Evolutionary conservation across 1,284 basidiomycete genomes (phyloP).

Genomic region (Tylopilus sp.): DNA sequence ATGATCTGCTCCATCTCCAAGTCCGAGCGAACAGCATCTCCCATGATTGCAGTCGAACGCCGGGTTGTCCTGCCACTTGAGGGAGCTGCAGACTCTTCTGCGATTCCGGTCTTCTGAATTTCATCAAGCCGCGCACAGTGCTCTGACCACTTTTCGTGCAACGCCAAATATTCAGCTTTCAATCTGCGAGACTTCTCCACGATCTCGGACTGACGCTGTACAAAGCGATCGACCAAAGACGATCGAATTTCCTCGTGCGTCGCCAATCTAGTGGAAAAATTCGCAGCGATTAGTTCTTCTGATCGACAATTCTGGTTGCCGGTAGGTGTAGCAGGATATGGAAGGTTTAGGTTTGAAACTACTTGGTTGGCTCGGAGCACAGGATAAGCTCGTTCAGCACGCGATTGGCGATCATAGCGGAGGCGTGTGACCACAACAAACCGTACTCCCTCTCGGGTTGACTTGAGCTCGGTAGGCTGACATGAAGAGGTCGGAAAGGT

Average conservation of each 20-base stretch:
- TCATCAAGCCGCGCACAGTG: slow-evolving; percentile 67
- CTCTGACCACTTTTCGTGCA: slow-evolving; percentile 67
- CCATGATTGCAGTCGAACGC: slow-evolving; percentile 64
- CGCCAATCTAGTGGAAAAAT: slow-evolving; percentile 35
- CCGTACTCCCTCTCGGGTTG: slow-evolving; percentile 53
- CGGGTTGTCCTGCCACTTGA: slow-evolving; percentile 62
- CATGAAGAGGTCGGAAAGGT: slow-evolving; percentile 11
- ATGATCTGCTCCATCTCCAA: slow-evolving; percentile 97
- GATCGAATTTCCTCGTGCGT: slow-evolving; percentile 41
- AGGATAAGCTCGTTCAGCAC: slow-evolving; percentile 56
- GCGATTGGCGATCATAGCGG: slow-evolving; percentile 53
- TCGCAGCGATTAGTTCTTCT: slow-evolving; percentile 42
- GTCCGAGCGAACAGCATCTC: slow-evolving; percentile 90
- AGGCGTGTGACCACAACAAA: slow-evolving; percentile 57
- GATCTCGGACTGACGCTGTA: slow-evolving; percentile 46
- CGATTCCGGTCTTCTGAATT: slow-evolving; percentile 27
- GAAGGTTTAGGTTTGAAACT: slow-evolving; percentile 32
- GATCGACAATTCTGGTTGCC: slow-evolving; percentile 37
- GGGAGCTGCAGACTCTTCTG: slow-evolving; percentile 43
- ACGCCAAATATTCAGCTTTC: slow-evolving; percentile 59
- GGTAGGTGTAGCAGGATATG: slow-evolving; percentile 6
- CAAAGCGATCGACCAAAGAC: slow-evolving; percentile 51
- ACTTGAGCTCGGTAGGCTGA: slow-evolving; percentile 34
- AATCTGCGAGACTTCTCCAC: slow-evolving; percentile 55
- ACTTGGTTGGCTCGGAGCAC: slow-evolving; percentile 56